Percentiles rank a stretch among this genome's conserved stretches.
These are phyloP conservation scores for Beauveria varroae DNA, from an alignment of 2,329 filamentous ascomycete species.

Conservation along the genomic window DNA sequence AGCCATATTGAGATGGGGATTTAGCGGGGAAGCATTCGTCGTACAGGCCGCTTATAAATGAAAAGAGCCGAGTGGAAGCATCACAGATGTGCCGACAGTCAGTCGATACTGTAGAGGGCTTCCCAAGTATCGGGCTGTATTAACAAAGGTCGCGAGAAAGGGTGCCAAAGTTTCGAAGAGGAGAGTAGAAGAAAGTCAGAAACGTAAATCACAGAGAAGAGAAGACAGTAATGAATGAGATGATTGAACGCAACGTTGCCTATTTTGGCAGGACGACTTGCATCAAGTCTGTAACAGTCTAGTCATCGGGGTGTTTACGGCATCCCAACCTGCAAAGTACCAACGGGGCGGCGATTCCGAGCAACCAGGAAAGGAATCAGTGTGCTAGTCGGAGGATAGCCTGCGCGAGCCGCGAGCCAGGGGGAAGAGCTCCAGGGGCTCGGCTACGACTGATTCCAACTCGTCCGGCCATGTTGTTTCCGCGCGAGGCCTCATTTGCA, in stretches of 20 bases:
- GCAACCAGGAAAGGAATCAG: neutral
- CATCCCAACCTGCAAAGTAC: neutral
- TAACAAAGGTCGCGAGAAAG: neutral
- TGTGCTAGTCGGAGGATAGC: neutral
- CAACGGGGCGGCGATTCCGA: neutral
- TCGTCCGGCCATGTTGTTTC: neutral
- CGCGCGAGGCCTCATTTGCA: neutral
- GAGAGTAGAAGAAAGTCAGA: slow-evolving; percentile 9
- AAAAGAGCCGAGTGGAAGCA: neutral
- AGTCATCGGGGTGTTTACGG: neutral
- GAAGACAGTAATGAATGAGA: slow-evolving; percentile 13
- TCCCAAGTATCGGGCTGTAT: neutral
- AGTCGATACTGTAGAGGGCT: neutral
- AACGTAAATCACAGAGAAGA: slow-evolving; percentile 15
- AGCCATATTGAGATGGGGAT: neutral
- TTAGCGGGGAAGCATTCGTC: neutral
- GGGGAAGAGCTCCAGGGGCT: neutral
- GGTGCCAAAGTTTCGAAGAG: neutral
- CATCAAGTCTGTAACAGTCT: slow-evolving; percentile 10
- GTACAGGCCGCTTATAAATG: neutral
- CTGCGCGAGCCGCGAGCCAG: neutral
- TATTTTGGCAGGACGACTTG: slow-evolving; percentile 2
- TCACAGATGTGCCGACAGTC: slow-evolving; percentile 2
- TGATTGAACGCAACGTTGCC: slow-evolving; percentile 10
- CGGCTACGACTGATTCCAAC: neutral